A percentile compares a stretch with the other conserved stretches of the same genome.
Evolutionary conservation across 2,329 filamentous ascomycete species (phyloP).

Genomic region (Colletotrichum orbiculare): DNA sequence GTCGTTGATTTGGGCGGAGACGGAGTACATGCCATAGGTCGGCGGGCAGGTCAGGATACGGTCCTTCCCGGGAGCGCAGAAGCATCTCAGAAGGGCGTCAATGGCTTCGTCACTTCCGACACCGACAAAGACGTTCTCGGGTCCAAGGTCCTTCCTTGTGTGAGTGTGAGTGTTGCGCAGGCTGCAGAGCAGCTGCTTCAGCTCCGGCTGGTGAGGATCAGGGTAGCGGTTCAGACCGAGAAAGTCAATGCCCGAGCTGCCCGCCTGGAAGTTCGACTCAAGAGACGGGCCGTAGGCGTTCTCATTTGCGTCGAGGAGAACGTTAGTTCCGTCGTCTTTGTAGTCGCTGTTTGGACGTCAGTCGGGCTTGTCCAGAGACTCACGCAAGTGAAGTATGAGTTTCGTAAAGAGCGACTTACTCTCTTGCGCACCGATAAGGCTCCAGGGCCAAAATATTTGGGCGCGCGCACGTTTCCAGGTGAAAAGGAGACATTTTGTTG

Average conservation of each 20-base stretch:
- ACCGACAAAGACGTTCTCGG: slow-evolving; percentile 91
- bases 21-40: slow-evolving; percentile 98
- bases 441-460: slow-evolving; percentile 81
- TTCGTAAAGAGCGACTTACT: slow-evolving; percentile 63
- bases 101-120: slow-evolving; percentile 98
- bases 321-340: slow-evolving; percentile 96
- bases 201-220: slow-evolving; percentile 88
- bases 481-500: slow-evolving; percentile 69
- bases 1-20: slow-evolving; percentile 95
- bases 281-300: slow-evolving; percentile 93
- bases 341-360: slow-evolving; percentile 77
- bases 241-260: slow-evolving; percentile 75
- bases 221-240: slow-evolving; percentile 92
- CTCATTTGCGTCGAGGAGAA: slow-evolving; percentile 97
- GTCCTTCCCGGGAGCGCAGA: slow-evolving; percentile 88
- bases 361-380: neutral
- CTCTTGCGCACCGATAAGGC: slow-evolving; percentile 84
- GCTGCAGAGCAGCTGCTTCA: slow-evolving; percentile 88
- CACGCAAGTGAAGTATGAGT: slow-evolving; percentile 2
- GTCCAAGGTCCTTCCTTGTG: slow-evolving; percentile 77
- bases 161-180: slow-evolving; percentile 88
- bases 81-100: slow-evolving; percentile 91
- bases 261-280: slow-evolving; percentile 59
- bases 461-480: slow-evolving; percentile 79
- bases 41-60: slow-evolving; percentile 95